Conservation (phyloP, 2,329 filamentous ascomycete genomes). For the Teratosphaeria zuluensis region DNA sequence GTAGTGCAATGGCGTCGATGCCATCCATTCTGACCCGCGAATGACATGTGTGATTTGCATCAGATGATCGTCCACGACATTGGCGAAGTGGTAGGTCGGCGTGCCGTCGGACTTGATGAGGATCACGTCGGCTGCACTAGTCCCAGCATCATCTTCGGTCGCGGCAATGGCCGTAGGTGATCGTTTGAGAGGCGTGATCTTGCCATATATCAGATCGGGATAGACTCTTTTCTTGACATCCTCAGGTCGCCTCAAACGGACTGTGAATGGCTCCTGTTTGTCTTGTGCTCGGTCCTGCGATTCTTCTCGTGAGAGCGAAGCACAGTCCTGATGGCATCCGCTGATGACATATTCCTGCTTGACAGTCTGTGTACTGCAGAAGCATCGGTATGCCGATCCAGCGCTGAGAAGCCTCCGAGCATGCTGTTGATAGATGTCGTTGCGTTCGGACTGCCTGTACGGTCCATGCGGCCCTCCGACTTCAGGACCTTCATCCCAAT, state of each 20-base stretch:
- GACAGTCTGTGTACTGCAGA: constrained; percentile 53
- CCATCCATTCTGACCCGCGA: constrained; percentile 91
- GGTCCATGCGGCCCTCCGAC: constrained; percentile 73
- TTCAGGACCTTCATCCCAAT: constrained; percentile 91
- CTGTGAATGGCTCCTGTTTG: constrained; percentile 60
- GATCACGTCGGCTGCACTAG: constrained; percentile 70
- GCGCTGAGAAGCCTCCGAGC: constrained; percentile 57
- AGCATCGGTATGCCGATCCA: constrained; percentile 82
- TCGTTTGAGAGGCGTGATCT: constrained; percentile 38
- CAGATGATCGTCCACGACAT: constrained; percentile 88
- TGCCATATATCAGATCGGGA: constrained; percentile 71
- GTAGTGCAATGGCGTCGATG: constrained; percentile 75
- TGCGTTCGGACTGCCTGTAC: constrained; percentile 81
- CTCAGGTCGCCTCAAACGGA: constrained; percentile 62
- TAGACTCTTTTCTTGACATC: constrained; percentile 50
- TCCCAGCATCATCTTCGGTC: constrained; percentile 22
- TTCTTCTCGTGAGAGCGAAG: constrained; percentile 54
- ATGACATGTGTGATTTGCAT: constrained; percentile 97
- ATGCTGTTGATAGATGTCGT: constrained; percentile 61
- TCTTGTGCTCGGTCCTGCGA: constrained; percentile 57
- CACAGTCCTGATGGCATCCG: constrained; percentile 65
- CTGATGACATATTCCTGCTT: constrained; percentile 38
- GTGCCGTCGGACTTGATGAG: constrained; percentile 84
- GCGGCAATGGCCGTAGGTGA: constrained; percentile 19
- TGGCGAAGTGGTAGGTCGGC: constrained; percentile 94